Evolutionary conservation across 2,329 filamentous ascomycete genomes (phyloP), one percentile per base, ranked within the genome.

Genomic region (Bertia moriformis): DNA sequence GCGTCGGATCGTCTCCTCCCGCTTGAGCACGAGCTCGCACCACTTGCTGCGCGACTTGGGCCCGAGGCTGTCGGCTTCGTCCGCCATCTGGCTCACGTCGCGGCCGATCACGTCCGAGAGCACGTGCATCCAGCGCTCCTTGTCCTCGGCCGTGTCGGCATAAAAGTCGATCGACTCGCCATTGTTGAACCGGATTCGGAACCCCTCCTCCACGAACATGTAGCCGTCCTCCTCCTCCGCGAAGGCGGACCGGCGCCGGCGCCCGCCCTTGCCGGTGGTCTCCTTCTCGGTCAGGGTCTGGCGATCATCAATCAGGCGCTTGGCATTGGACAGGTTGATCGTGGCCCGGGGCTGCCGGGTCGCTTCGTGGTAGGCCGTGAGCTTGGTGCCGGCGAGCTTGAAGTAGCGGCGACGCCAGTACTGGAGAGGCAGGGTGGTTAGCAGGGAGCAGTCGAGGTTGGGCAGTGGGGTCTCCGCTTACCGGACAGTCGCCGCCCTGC

Each of bases 91-190:
- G 40, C 67, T 27, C 7, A n/a, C 64, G 41, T 67, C 61, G 30
- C 74, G 73, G 27, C 73, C 71, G 43, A 76, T 67, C 39, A 78
- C 67, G 35, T 96, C 87, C 2, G 71, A 71, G 17, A 98, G 73
- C 13, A 86, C 82, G 55, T 78, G 78, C 83, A 98, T 91, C 91
- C 91, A 98, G 40, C 78, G 82, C 37, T 94, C 85, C 62, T 96
- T 98, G 53, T 91, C 82, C 29, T 74, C 74, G 2, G 79, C 73
- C 20, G 77, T 88, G 59, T 96, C 89, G 52, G 89, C 91, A 54
- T 98, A 96, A 57, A 96, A 96, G 65, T 96, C 89, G 54, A 98
- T 98, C 46, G 93, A 78, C 62, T 98, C 91, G 44, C 91, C 91
- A 52, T 98, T 98, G 56, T 85, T 93, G 61, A 98, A 98, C 41